Evolutionary conservation across 768 basidiomycete genomes (phyloP).

Genomic region (Lactarius sp.): DNA sequence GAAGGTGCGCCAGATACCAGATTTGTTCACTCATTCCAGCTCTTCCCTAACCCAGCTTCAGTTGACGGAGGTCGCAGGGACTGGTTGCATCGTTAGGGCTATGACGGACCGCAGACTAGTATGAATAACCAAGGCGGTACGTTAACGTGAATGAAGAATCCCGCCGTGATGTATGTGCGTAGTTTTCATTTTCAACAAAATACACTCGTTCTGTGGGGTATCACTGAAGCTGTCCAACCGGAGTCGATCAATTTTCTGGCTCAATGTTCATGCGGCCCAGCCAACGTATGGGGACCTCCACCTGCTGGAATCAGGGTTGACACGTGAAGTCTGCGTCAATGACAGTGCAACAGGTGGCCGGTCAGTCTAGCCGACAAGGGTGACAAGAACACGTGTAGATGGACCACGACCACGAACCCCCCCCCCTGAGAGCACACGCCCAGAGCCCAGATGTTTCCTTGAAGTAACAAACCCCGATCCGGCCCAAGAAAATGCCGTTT

Average conservation of each 20-base stretch:
- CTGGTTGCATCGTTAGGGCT: conserved; percentile 89
- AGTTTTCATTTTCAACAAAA: conserved; percentile 1
- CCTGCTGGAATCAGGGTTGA: not conserved
- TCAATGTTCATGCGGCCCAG: not conserved
- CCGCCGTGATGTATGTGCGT: conserved; percentile 10
- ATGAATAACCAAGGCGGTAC: conserved; percentile 31
- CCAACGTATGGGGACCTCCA: not conserved
- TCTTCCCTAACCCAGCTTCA: conserved; percentile 32
- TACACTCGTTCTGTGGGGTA: not conserved
- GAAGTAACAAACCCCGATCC: not conserved
- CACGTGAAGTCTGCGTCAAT: conserved; percentile 9
- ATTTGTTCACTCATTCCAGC: not conserved
- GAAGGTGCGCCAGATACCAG: conserved; percentile 58
- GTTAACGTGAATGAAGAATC: conserved; percentile 16
- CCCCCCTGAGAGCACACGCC: conserved; percentile 16
- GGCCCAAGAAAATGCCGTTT: not conserved
- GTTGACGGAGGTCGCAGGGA: conserved; percentile 92
- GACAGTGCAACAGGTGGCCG: conserved; percentile 12
- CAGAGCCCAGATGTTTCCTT: conserved; percentile 10
- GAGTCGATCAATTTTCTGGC: not conserved
- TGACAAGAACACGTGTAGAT: conserved; percentile 15
- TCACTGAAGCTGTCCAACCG: not conserved
- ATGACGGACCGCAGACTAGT: conserved; percentile 65
- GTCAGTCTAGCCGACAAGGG: not conserved
- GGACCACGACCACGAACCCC: not conserved